These are phyloP conservation scores for Pouteria campechiana DNA, from an alignment of 179 eudicot species.

Conservation along the genomic window DNA sequence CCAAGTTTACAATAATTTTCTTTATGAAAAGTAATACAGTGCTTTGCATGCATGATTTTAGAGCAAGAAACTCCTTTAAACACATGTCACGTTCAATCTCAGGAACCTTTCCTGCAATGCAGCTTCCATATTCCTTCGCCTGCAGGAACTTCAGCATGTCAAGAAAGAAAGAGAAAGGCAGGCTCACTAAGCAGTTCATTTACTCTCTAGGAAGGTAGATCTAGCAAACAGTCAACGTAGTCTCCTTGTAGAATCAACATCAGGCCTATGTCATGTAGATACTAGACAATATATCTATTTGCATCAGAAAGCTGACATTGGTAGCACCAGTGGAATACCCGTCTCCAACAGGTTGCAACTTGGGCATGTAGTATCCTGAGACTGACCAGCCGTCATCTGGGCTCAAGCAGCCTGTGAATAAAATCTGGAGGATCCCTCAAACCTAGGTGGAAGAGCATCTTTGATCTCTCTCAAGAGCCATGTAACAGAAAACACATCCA, in stretches of 20 bases:
- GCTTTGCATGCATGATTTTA: slow-evolving; percentile 79
- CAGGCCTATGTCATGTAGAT: background rate
- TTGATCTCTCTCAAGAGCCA: too few species aligned
- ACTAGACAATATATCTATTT: background rate
- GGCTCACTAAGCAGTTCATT: background rate
- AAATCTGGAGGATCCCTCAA: too few species aligned
- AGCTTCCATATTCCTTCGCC: slow-evolving; percentile 86
- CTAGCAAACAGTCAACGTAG: background rate
- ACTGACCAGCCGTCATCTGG: too few species aligned
- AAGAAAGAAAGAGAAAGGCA: background rate
- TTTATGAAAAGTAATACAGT: slow-evolving; percentile 45
- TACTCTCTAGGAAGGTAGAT: background rate
- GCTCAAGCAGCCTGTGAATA: too few species aligned
- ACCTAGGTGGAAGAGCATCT: too few species aligned
- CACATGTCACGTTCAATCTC: slow-evolving; percentile 91
- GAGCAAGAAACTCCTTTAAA: slow-evolving; percentile 67
- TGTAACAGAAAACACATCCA: too few species aligned
- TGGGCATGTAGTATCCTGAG: too few species aligned
- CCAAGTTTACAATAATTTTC: too few species aligned
- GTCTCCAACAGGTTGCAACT: too few species aligned
- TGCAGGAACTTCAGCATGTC: slow-evolving; percentile 18
- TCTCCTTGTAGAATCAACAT: background rate
- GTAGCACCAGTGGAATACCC: too few species aligned
- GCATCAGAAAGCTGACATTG: too few species aligned
- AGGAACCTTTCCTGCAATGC: slow-evolving; percentile 87